Percentiles rank a stretch among this genome's conserved stretches.
Evolutionary conservation across 768 basidiomycete genomes (phyloP).

Genomic region (Tylopilus rubrobrunneus): DNA sequence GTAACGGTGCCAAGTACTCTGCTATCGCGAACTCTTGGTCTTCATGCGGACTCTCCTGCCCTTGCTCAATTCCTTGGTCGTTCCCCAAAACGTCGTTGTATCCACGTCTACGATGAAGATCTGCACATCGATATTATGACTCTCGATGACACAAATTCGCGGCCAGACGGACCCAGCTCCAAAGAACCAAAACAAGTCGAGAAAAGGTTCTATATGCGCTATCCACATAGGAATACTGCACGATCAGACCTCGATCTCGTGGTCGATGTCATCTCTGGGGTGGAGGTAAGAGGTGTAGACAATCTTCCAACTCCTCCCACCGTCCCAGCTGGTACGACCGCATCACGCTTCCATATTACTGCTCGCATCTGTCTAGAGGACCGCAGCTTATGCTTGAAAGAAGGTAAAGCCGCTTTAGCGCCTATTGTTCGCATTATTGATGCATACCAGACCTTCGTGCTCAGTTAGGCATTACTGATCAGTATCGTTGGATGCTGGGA

Average conservation of each 20-base stretch:
- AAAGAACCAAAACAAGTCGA: background rate
- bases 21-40: slow-evolving; percentile 46
- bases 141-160: slow-evolving; percentile 4
- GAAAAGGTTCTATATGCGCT: slow-evolving; percentile 35
- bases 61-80: slow-evolving; percentile 50
- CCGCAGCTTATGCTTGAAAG: slow-evolving; percentile 41
- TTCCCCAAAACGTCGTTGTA: slow-evolving; percentile 37
- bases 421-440: slow-evolving; percentile 6
- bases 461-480: slow-evolving; percentile 23
- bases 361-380: slow-evolving; percentile 42
- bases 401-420: slow-evolving; percentile 26
- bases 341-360: slow-evolving; percentile 44
- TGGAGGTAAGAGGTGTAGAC: background rate
- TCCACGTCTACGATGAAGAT: slow-evolving; percentile 35
- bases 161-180: background rate
- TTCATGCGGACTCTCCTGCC: slow-evolving; percentile 48
- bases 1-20: slow-evolving; percentile 31
- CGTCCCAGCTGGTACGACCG: slow-evolving; percentile 15
- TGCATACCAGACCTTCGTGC: slow-evolving; percentile 31
- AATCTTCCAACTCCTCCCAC: background rate
- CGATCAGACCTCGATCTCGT: slow-evolving; percentile 34
- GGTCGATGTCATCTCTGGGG: slow-evolving; percentile 5
- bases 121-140: slow-evolving; percentile 33
- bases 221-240: slow-evolving; percentile 40
- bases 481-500: slow-evolving; percentile 46